Evolutionary conservation across 805 yeast genomes (phyloP), one percentile per base, ranked within the genome.

Genomic region (Torulaspora franciscae): DNA sequence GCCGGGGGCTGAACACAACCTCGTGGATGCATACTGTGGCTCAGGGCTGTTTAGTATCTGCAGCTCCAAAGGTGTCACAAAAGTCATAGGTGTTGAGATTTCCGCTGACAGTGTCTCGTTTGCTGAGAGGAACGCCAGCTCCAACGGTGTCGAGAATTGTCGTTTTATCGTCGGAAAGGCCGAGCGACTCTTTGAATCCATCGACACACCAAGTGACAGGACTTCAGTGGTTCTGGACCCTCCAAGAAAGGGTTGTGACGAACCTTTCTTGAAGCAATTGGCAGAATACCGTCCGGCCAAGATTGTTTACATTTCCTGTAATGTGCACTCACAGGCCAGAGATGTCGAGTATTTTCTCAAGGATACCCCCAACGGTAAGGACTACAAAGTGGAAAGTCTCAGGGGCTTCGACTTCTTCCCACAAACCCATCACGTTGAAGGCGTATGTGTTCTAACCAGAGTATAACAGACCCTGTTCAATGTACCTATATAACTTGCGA

Each of bases 361-460:
- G 49, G 74, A 80, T 29, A 81, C 91, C 7, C 73, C 68, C 28
- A 63, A 79, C 52, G 93, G 93, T 3, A 55, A 62, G 6, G 59
- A 74, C 32, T 93, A 88, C 69, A 69, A 68, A 46, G 76, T 93
- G 37, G 95, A 87, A 54, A 83, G 91, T 54, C 73, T 93, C 19
- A 80, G 88, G 59, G 99, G 99, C 1, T 93, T 93, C 64, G 99
- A 93, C 66, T 91, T 93, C 69, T 93, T 93, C 72, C 96, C 96
- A 2, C 95, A 88, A 67, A 88, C 96, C 0, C 91, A 88, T 58
- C 96, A 87, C 59, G 95, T 87, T 30, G 96, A 87, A 64, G 80
- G 91, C 60, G 87, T 87, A 14, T 91, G 91, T 11, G 93, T 87
- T 10, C 27, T 38, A n/a, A 28, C 41, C 26, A 28, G 41, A 29